Percentiles rank a stretch among this genome's conserved stretches.
These are phyloP conservation scores for Russula abietina DNA, from an alignment of 768 basidiomycete genomes.

Conservation along the genomic window DNA sequence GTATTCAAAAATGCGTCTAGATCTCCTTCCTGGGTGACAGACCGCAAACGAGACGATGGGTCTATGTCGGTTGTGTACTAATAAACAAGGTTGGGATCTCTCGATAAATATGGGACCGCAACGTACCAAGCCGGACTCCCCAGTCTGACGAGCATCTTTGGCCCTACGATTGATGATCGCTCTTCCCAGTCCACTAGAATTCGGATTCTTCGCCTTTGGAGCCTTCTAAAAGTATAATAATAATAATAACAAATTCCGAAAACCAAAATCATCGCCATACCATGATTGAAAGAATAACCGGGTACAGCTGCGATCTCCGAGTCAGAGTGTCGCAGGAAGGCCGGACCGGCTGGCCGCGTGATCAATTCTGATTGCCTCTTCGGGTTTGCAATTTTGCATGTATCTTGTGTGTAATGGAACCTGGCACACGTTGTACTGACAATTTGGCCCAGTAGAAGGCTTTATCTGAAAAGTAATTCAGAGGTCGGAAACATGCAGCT, in stretches of 20 bases:
- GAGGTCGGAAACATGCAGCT: not conserved
- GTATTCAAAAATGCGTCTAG: conserved; percentile 94
- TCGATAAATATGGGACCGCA: not conserved
- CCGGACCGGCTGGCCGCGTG: not conserved
- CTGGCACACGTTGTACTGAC: too few species aligned
- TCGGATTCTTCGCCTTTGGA: conserved; percentile 53
- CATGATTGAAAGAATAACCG: conserved; percentile 1
- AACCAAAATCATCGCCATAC: not conserved
- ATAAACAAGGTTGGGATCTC: not conserved
- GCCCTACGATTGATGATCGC: conserved; percentile 91
- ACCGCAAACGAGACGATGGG: conserved; percentile 63
- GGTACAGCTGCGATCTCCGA: not conserved
- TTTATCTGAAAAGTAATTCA: too few species aligned
- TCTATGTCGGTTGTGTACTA: conserved; percentile 78
- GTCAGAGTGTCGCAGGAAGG: too few species aligned
- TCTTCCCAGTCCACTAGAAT: conserved; percentile 81
- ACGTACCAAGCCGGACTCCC: conserved; percentile 65
- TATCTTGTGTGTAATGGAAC: too few species aligned
- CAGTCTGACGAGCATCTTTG: conserved; percentile 60
- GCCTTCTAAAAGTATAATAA: conserved; percentile 35
- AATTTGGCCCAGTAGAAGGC: not conserved
- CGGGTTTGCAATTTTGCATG: too few species aligned
- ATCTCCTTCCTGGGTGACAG: conserved; percentile 93
- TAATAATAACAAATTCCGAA: not conserved
- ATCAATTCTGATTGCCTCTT: not conserved